Evolutionary conservation across 106 monocot genomes (phyloP).

Genomic region (Hemerocallis citrina): DNA sequence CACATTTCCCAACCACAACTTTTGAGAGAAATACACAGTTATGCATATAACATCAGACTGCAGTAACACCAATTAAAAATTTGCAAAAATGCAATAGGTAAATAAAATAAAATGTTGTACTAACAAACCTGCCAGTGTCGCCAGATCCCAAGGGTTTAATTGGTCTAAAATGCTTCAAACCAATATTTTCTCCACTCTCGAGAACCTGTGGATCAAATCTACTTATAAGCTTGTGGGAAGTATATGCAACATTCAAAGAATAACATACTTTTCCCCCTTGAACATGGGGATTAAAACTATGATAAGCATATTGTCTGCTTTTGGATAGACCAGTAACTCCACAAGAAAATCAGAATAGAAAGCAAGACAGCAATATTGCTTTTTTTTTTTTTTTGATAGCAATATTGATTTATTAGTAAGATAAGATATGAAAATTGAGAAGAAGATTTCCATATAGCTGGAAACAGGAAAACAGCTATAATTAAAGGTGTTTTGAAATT

Average conservation of each 20-base stretch:
- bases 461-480: too few species aligned
- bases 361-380: too few species aligned
- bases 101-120: not conserved
- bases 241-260: not conserved
- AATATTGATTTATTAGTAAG: too few species aligned
- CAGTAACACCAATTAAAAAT: too few species aligned
- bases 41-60: too few species aligned
- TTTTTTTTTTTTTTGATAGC: too few species aligned
- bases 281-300: not conserved
- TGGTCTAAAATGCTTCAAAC: constrained; percentile 85
- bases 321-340: not conserved
- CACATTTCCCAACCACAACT: too few species aligned
- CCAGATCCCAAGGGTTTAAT: constrained; percentile 88
- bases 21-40: too few species aligned
- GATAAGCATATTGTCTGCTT: not conserved
- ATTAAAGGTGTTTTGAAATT: too few species aligned
- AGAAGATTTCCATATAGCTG: too few species aligned
- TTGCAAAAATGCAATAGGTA: too few species aligned
- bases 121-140: constrained; percentile 87
- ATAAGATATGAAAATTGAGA: too few species aligned
- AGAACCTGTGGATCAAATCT: constrained; percentile 46
- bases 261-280: not conserved
- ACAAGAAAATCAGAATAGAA: not conserved
- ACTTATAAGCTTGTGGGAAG: not conserved
- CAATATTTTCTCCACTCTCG: constrained; percentile 61